Evolutionary conservation across 345 rosid genomes (phyloP), one percentile per base, ranked within the genome.

Genomic region (Laguncularia racemosa): DNA sequence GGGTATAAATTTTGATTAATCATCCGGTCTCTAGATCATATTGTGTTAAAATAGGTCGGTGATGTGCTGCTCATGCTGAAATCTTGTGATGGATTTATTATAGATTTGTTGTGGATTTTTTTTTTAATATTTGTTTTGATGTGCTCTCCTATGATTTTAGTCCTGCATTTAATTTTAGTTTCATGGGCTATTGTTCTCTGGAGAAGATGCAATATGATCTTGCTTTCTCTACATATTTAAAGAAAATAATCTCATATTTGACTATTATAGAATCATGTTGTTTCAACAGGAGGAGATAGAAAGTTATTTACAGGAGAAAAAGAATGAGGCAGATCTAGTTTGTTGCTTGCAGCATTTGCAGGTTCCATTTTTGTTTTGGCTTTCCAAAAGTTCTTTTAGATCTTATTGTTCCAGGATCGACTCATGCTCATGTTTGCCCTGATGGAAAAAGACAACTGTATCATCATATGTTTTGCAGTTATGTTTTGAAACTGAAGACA

Each of bases 341-440:
- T 93, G 92, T 71, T 93, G 99, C 73, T 78, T 89, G 73, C 96
- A 84, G 70, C 88, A 93, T 80, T 75, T 89, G 61, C 97, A 89
- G 97, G 97, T 89, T 53, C 50, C 23, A 44, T 48, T 60, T n/a
- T 8, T 53, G 16, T 59, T 19, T 60, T 50, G 12, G 28, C 59
- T 45, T 23, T 16, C 18, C 44, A 45, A 19, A 14, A 14, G 2
- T 33, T 15, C 20, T 13, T 21, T 17, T 16, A 19, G 18, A 46
- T 33, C 44, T 18, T 4, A 48, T 51, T n/a, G 50, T 59, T 14
- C 20, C 17, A 57, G 14, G 48, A 20, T 55, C 16, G 52, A 16
- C 56, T 23, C 13, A 18, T n/a, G 48, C 26, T 51, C 10, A 17
- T 16, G 20, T 15, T 16, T 51, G 10, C 21, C 13, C 48, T 51